Conservation (phyloP, 2,329 filamentous ascomycete genomes). For the Fusarium sp. region DNA sequence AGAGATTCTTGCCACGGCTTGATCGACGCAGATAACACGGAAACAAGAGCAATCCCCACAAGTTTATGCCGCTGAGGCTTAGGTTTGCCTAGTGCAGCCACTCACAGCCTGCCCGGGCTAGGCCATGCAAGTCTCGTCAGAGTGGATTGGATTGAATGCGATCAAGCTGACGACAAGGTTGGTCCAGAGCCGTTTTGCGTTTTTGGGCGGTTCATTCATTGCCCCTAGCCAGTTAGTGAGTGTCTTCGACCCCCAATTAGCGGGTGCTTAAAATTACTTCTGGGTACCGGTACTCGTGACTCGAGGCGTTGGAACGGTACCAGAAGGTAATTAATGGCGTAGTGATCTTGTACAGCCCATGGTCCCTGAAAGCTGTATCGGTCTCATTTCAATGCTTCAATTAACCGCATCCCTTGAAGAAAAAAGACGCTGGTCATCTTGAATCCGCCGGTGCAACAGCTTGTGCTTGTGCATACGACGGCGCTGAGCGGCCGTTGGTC, state of each 20-base stretch:
- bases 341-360: neutral
- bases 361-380: neutral
- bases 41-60: slow-evolving; percentile 34
- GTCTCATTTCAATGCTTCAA: neutral
- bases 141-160: slow-evolving; percentile 18
- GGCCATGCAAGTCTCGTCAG: slow-evolving; percentile 30
- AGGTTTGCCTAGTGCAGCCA: slow-evolving; percentile 27
- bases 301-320: slow-evolving; percentile 1
- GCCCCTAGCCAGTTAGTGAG: neutral
- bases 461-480: slow-evolving; percentile 9
- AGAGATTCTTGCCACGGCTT: slow-evolving; percentile 3
- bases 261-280: slow-evolving; percentile 23
- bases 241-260: slow-evolving; percentile 7
- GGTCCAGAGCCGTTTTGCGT: slow-evolving; percentile 36
- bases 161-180: slow-evolving; percentile 36
- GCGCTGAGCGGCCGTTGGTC: slow-evolving; percentile 6
- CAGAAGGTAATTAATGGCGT: slow-evolving; percentile 2
- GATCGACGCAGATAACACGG: slow-evolving; percentile 40
- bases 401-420: neutral
- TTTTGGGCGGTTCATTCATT: slow-evolving; percentile 15
- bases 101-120: slow-evolving; percentile 21
- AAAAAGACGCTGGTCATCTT: slow-evolving; percentile 4
- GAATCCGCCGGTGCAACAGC: slow-evolving; percentile 19
- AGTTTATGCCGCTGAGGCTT: slow-evolving; percentile 10
- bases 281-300: slow-evolving; percentile 5